Evolutionary conservation across 345 rosid genomes (phyloP), one percentile per base, ranked within the genome.

Genomic region (Arabidopsis arenosa): DNA sequence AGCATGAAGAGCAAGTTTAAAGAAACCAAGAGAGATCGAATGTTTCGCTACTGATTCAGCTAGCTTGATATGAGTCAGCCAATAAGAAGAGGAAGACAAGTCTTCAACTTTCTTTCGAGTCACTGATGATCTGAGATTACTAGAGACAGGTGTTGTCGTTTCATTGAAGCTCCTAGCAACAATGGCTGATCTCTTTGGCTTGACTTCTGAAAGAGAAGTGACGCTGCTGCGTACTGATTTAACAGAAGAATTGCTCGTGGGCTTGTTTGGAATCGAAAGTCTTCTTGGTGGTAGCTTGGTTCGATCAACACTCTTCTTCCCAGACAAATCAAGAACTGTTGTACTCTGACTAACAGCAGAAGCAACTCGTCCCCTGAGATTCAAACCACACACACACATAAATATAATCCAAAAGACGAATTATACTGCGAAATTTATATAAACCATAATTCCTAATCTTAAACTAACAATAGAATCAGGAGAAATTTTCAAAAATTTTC

Each of bases 1-100:
- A 14, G 93, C 97, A 69, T 87, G 91, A 7, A 85, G 73, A 63
- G 93, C 97, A 57, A 95, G 97, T 80, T 88, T 92, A 80, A 95
- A 92, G 73, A 95, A 91, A 6, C 92, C 97, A 9, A 95, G 90
- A 4, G 99, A 88, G 54, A 95, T 75, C 0, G 91, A 80, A 44
- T 95, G 98, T 82, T 86, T 89, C 5, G 84, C 87, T 52, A 80
- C 89, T 7, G 92, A 81, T 80, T 94, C 97, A 14, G 95, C 85
- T 53, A 86, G 83, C 87, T 86, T 90, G 66, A 94, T 90, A 66
- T 92, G 96, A 0, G 84, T 21, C 17, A 90, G 64, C 98, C 98
- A 94, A 66, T 90, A 92, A 1, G 91, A 59, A 64, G 92, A 75
- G 1, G 96, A 87, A 45, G 83, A 76, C 35, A 90, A 74, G 35